Conservation (phyloP, 352 stramenopile genomes). For the Phytophthora pseudosyringae region DNA sequence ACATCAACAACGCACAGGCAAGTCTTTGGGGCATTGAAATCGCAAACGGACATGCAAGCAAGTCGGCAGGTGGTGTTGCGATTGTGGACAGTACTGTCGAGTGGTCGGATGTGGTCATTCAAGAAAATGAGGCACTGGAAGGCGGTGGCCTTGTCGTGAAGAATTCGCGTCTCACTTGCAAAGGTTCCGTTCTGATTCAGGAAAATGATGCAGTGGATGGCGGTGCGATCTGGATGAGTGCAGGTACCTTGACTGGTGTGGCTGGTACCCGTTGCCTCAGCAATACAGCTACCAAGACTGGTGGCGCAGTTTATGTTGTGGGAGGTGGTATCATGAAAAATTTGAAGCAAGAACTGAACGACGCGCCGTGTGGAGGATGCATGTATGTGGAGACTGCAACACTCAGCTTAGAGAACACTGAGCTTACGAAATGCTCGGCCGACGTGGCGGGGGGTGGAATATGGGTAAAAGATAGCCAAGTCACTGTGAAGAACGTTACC, state of each 20-base stretch:
- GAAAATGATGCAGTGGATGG: conserved; percentile 23
- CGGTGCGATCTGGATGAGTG: conserved; percentile 26
- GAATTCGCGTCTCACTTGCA: conserved; percentile 18
- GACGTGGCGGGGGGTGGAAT: conserved; percentile 34
- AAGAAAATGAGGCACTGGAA: conserved; percentile 18
- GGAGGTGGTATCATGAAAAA: conserved; percentile 14
- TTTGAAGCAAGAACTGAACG: conserved; percentile 19
- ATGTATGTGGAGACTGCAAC: conserved; percentile 20
- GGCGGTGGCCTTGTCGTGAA: conserved; percentile 32
- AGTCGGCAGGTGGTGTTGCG: conserved; percentile 27
- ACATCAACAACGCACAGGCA: conserved; percentile 25
- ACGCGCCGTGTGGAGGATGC: conserved; percentile 19
- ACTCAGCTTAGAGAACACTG: conserved; percentile 12
- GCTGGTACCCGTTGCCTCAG: conserved; percentile 12
- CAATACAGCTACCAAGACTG: conserved; percentile 19
- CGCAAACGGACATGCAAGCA: conserved; percentile 17
- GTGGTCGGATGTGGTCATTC: conserved; percentile 27
- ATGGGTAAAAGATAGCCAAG: conserved; percentile 17
- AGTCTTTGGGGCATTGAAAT: conserved; percentile 15
- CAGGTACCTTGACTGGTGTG: conserved; percentile 20
- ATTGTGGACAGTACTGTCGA: conserved; percentile 29
- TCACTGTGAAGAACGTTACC: conserved; percentile 13
- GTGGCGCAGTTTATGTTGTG: conserved; percentile 21
- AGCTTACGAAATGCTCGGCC: conserved; percentile 14
- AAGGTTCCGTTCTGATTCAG: conserved; percentile 16